Conservation (phyloP, 1,139 yeast species). For the Saccharomycopsis hybrid region DNA sequence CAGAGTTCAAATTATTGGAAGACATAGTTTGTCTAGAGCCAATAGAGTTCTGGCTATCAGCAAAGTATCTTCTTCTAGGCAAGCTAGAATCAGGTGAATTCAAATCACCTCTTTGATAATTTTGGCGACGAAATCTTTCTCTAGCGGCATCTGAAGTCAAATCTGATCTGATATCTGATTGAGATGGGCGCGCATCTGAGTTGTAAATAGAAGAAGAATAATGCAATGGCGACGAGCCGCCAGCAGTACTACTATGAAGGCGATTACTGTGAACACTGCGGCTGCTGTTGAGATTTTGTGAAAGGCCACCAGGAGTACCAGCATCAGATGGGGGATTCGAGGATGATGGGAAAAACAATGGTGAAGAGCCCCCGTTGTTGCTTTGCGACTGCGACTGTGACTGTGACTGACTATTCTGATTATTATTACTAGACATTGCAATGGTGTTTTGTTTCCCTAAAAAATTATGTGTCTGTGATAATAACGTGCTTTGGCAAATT, state of each 20-base stretch:
- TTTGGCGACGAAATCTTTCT: conserved; percentile 29
- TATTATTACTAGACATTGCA: conserved; percentile 5
- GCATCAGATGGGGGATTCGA: conserved; percentile 26
- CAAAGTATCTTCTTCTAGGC: conserved; percentile 36
- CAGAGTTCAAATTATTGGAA: conserved; percentile 19
- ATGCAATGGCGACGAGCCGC: conserved; percentile 40
- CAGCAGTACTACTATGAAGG: conserved; percentile 19
- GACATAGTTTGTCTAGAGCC: conserved; percentile 10
- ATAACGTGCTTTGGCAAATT: no score
- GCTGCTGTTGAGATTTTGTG: no score
- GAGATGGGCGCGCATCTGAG: conserved; percentile 20
- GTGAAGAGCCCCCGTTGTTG: conserved; percentile 53
- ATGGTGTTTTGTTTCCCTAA: no score
- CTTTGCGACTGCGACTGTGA: conserved; percentile 24
- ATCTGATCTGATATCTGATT: conserved; percentile 32
- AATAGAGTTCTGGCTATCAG: no score
- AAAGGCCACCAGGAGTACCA: conserved; percentile 20
- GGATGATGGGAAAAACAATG: conserved; percentile 55
- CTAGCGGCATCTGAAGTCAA: conserved; percentile 24
- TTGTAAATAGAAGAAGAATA: conserved; percentile 39
- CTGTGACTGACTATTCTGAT: conserved; percentile 4
- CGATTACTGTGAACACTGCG: conserved; percentile 24
- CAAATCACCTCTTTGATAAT: conserved; percentile 46
- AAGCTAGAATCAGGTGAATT: conserved; percentile 51
- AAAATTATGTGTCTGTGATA: no score